Evolutionary conservation across 2,329 filamentous ascomycete species (phyloP), one percentile per base, ranked within the genome.

Genomic region (Xylariaceae sp.): DNA sequence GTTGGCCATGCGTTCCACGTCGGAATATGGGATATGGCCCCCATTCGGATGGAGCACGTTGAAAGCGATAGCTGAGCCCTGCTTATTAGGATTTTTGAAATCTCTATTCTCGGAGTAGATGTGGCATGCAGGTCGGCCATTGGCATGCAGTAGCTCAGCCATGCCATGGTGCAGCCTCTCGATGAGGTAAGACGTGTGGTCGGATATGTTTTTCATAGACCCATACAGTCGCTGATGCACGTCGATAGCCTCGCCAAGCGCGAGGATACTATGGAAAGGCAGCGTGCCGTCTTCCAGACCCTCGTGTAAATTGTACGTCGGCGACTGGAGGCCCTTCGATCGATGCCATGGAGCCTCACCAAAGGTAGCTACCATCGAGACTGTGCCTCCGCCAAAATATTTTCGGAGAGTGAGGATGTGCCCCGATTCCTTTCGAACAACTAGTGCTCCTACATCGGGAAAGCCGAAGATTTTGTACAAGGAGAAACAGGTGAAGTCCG

Each of bases 371-470:
- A 86, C 79, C 77, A 85, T 82, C 44, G 81, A 78, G 30, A 85
- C 81, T 1, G 86, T 89, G 8, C 86, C 86, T 23, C 86, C 86
- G 16, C 85, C 86, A 63, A 89, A 89, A 64, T 87, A 89, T 55
- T 75, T 79, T 33, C 83, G 75, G 49, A 76, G 73, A 45, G 75
- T 78, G 36, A 81, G 76, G 46, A 84, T 76, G 55, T 83, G 76
- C 0, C 79, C 79, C 1, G 85, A 82, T 9, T 75, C 72, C 60
- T 76, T 77, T 15, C 82, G 77, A 8, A 86, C 80, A 24, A 87
- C 73, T 8, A 87, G 67, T 1, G 79, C 83, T 4, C 84, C 84
- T 10, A 87, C 73, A 61, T 87, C 82, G n/a, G 84, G 81, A 50
- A 84, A 86, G 0, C 84, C 84, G 60, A 87, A 87, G 59, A 87